Evolutionary conservation across 441 rosid genomes (phyloP).

Genomic region (Bocquillonia castaneifolia): DNA sequence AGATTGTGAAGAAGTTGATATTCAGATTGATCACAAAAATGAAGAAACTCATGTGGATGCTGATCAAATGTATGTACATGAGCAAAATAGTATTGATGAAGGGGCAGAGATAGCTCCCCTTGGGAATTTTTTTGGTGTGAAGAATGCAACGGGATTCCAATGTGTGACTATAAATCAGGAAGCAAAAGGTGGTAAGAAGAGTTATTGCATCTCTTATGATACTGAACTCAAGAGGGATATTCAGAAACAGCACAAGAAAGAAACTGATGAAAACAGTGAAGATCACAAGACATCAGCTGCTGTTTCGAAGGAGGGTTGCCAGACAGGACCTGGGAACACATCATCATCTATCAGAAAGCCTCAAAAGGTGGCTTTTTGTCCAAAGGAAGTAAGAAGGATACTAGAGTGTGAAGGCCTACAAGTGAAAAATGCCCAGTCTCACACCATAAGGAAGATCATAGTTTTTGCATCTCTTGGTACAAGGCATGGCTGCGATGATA

Average conservation of each 20-base stretch:
- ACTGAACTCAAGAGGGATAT: slow-evolving; percentile 11
- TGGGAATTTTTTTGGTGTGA: slow-evolving; percentile 17
- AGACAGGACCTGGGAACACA: slow-evolving; percentile 18
- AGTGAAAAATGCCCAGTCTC: slow-evolving; percentile 47
- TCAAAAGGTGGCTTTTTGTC: slow-evolving; percentile 51
- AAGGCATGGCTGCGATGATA: slow-evolving; percentile 56
- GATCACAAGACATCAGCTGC: slow-evolving; percentile 15
- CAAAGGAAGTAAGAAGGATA: slow-evolving; percentile 46
- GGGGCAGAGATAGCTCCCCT: slow-evolving; percentile 12
- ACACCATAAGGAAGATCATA: slow-evolving; percentile 52
- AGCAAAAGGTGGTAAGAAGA: background rate
- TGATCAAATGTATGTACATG: slow-evolving; percentile 17
- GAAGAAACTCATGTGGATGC: slow-evolving; percentile 14
- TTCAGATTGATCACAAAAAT: slow-evolving; percentile 15
- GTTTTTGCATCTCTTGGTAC: slow-evolving; percentile 50
- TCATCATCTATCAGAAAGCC: slow-evolving; percentile 27
- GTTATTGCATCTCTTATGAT: slow-evolving; percentile 9
- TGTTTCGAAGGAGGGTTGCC: slow-evolving; percentile 17
- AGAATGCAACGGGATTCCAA: slow-evolving; percentile 9
- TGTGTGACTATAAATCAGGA: slow-evolving; percentile 1
- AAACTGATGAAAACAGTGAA: slow-evolving; percentile 13
- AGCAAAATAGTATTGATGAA: slow-evolving; percentile 10
- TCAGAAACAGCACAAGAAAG: slow-evolving; percentile 17
- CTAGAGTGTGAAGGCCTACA: slow-evolving; percentile 33
- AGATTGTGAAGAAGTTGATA: slow-evolving; percentile 30